Conservation (phyloP, 1,139 yeast species). For the Trichomonascaceae sp. region DNA sequence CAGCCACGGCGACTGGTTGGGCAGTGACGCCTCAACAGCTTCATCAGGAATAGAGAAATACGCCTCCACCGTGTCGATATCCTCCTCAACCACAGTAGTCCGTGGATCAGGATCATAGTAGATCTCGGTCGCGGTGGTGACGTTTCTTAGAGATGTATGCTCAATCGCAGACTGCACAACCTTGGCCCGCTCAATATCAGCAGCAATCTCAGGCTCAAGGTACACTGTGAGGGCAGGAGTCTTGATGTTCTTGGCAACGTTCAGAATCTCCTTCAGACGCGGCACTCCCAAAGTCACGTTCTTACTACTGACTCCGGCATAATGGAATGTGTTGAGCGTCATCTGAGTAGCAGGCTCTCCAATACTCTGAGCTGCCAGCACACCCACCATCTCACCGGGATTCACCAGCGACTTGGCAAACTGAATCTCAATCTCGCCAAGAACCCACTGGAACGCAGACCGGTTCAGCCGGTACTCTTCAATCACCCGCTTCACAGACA, state of each 20-base stretch:
- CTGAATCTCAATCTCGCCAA: conserved; percentile 88
- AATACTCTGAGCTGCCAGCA: conserved; percentile 96
- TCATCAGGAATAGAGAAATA: conserved; percentile 97
- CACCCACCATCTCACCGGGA: conserved; percentile 99
- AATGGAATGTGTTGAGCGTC: conserved; percentile 99
- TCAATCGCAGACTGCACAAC: conserved; percentile 93
- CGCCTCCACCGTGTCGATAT: conserved; percentile 92
- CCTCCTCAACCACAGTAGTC: conserved; percentile 89
- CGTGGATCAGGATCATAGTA: conserved; percentile 97
- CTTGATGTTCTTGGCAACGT: conserved; percentile 94
- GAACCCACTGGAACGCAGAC: conserved; percentile 88
- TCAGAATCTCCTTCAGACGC: conserved; percentile 95
- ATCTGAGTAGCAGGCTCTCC: conserved; percentile 99
- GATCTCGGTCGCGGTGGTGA: conserved; percentile 94
- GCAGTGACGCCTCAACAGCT: conserved; percentile 84
- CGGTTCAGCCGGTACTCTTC: conserved; percentile 81
- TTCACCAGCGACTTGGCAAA: conserved; percentile 88
- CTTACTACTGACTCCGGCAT: conserved; percentile 99
- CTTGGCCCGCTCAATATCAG: conserved; percentile 88
- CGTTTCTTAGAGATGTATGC: conserved; percentile 88
- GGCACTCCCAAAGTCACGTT: conserved; percentile 99
- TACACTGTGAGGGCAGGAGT: conserved; percentile 97
- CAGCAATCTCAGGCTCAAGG: conserved; percentile 64
- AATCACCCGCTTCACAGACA: conserved; percentile 80
- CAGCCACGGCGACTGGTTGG: conserved; percentile 95